These are phyloP conservation scores for Arachnopeziza araneosa DNA, from an alignment of 2,329 filamentous ascomycete species.

Conservation along the genomic window DNA sequence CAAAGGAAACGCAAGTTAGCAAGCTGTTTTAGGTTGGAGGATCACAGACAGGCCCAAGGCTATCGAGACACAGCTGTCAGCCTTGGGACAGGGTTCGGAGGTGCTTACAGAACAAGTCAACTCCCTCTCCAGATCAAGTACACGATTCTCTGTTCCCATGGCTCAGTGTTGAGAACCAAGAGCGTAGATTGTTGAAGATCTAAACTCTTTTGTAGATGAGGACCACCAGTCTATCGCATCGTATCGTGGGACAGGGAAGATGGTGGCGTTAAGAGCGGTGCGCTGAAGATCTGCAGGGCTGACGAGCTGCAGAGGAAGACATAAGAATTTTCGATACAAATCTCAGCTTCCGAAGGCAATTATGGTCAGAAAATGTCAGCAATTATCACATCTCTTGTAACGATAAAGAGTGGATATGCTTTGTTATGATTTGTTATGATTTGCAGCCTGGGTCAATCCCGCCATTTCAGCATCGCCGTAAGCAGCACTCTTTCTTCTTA, in stretches of 20 bases:
- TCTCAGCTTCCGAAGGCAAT: not conserved
- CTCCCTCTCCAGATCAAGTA: slow-evolving; percentile 81
- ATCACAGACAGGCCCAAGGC: slow-evolving; percentile 3
- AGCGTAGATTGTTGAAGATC: not conserved
- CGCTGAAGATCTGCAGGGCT: slow-evolving; percentile 7
- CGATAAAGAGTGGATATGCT: too few relatives aligned
- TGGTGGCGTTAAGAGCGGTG: not conserved
- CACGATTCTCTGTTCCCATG: slow-evolving; percentile 47
- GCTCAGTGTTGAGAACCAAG: not conserved
- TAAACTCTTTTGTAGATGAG: not conserved
- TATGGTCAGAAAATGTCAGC: not conserved
- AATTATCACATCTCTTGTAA: not conserved
- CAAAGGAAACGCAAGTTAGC: not conserved
- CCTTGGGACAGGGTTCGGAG: not conserved
- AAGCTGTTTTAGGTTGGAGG: slow-evolving; percentile 12
- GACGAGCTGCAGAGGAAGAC: not conserved
- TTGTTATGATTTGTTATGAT: too few relatives aligned
- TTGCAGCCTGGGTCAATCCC: too few relatives aligned
- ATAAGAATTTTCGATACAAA: slow-evolving; percentile 3
- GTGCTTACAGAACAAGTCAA: slow-evolving; percentile 83
- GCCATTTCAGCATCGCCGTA: too few relatives aligned
- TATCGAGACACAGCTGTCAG: not conserved
- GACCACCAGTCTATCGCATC: not conserved
- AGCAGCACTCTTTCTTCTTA: too few relatives aligned
- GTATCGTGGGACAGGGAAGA: not conserved